Base-by-base conservation (phyloP, 805 yeast genomes). In the Candida chilensis region DNA sequence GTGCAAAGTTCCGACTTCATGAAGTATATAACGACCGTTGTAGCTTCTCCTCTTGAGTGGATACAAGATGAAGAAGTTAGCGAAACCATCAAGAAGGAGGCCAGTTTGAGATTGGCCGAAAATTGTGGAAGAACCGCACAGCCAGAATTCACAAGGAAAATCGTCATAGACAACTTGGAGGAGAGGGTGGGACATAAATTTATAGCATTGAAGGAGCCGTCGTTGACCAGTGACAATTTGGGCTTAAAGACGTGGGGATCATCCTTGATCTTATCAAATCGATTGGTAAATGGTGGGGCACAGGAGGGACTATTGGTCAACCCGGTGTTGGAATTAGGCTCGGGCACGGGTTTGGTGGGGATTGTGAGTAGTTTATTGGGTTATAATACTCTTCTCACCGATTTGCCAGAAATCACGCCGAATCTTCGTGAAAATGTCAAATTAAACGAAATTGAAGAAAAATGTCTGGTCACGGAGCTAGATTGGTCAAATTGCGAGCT, bases 161-260 rank as follows among this genome's bases (percentile, higher is more conserved):
- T 90, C 19, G 51, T 56, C 7, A 50, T 84, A 2, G 56, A 59
- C 0, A 52, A 54, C 4, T 44, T 68, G 16, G 37, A 41, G 0
- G 41, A 40, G 1, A 35, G 43, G 2, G 50, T 54, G 3, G 37
- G 42, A 20, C 35, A 36, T 17, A 21, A 32, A 14, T 38, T 32
- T 15, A 54, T 71, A 3, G 37, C 37, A 16, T 52, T 90, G 17
- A 64, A 66, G 34, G 98, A 90, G 45, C 97, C 97, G 0, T 75
- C 94, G 0, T 57, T 90, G 36, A 84, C 96, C 0, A 71, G 75
- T 22, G 98, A 92, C 52, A 82, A 80, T 37, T 57, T 92, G 15
- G 98, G 98, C 0, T 64, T 86, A 49, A 86, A 90, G 38, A 90
- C 98, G 0, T 90, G 98, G 98, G 98, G 97, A 0, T 82, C 96